Conservation (phyloP, 139 green algal species). For the Closterium sp. region DNA sequence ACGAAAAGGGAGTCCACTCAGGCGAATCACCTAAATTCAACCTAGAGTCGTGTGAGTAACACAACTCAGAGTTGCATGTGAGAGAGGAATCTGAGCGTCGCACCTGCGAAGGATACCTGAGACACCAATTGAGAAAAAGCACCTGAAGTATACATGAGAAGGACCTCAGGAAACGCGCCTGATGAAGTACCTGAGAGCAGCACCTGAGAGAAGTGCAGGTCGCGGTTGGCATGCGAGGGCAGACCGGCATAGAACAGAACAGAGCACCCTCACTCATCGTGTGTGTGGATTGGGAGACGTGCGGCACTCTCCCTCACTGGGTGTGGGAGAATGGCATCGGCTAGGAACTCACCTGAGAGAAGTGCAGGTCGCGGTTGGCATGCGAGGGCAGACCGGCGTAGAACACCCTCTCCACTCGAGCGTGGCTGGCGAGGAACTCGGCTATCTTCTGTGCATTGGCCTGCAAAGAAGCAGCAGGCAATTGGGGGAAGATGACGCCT, state of each 20-base stretch:
- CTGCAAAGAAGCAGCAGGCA: neutral
- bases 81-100: neutral
- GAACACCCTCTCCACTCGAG: conserved; percentile 81
- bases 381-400: conserved; percentile 72
- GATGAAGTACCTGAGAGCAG: no score
- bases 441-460: conserved; percentile 68
- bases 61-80: neutral
- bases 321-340: neutral
- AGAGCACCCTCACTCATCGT: no score
- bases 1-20: no score
- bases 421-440: conserved; percentile 78
- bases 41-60: neutral
- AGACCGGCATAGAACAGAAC: conserved; percentile 92
- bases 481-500: neutral
- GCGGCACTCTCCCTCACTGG: no score
- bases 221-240: conserved; percentile 42
- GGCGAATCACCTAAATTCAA: no score
- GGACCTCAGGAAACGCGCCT: neutral
- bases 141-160: no score
- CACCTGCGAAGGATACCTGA: neutral
- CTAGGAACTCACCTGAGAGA: conserved; percentile 42
- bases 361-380: conserved; percentile 52
- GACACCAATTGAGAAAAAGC: no score
- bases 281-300: neutral
- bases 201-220: conserved; percentile 44